These are phyloP conservation scores for Kodamaea ohmeri DNA, from an alignment of 1,139 yeast genomes.

Conservation along the genomic window DNA sequence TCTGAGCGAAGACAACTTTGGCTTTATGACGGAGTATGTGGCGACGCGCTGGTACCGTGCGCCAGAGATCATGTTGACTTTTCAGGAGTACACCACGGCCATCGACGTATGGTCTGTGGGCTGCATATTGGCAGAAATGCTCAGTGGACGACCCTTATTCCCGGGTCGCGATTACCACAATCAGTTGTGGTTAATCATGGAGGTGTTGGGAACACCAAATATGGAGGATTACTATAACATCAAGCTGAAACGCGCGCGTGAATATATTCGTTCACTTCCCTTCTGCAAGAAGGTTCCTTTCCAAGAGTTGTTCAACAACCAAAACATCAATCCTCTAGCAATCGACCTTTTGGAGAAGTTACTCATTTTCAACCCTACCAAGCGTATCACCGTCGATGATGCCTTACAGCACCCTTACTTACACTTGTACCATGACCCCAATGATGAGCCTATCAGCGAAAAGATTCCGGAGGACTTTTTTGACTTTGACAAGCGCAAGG, in stretches of 20 bases:
- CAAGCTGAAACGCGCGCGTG: slow-evolving; percentile 81
- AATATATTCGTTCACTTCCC: slow-evolving; percentile 76
- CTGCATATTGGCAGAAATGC: slow-evolving; percentile 91
- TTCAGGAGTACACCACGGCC: slow-evolving; percentile 90
- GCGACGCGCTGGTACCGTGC: slow-evolving; percentile 98
- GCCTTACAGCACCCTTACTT: slow-evolving; percentile 85
- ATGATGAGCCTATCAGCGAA: slow-evolving; percentile 76
- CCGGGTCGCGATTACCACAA: slow-evolving; percentile 95
- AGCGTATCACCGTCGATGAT: slow-evolving; percentile 74
- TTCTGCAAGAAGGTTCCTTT: slow-evolving; percentile 58
- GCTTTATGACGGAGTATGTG: slow-evolving; percentile 91
- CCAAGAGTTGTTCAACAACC: slow-evolving; percentile 17
- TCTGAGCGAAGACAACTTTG: slow-evolving; percentile 56
- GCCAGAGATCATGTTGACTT: slow-evolving; percentile 94
- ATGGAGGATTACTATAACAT: slow-evolving; percentile 79
- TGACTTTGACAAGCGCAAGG: slow-evolving; percentile 75
- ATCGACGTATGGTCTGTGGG: slow-evolving; percentile 98
- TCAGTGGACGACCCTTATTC: slow-evolving; percentile 80
- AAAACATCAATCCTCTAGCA: slow-evolving; percentile 57
- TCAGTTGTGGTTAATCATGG: slow-evolving; percentile 83
- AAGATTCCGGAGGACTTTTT: slow-evolving; percentile 78
- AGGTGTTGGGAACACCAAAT: slow-evolving; percentile 85
- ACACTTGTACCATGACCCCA: slow-evolving; percentile 72
- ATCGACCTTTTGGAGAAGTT: slow-evolving; percentile 73
- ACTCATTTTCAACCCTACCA: slow-evolving; percentile 75